phyloP scores from a whole-genome alignment of 305 asterid genomes.

The Rubia occidens region DNA sequence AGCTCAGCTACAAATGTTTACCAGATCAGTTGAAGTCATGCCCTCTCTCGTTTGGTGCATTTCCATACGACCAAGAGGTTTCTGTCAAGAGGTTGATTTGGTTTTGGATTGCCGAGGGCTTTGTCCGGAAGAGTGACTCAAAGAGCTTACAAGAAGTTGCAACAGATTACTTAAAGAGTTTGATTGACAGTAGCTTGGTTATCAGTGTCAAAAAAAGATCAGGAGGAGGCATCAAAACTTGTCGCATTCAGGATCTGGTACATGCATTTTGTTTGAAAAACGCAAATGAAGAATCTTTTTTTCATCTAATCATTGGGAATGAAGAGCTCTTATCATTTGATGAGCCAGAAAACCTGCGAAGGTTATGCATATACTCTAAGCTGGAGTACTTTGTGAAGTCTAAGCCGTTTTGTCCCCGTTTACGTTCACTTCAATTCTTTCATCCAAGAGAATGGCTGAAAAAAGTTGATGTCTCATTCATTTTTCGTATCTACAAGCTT shows the following conservation, averaged over 20 bases:
- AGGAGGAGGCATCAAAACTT: not conserved
- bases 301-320: not conserved
- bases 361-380: not conserved
- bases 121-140: not conserved
- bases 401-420: not conserved
- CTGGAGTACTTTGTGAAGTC: not conserved
- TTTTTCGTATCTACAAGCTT: not conserved
- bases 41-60: conserved; percentile 1
- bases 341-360: not conserved
- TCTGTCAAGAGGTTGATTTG: not conserved
- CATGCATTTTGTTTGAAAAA: not conserved
- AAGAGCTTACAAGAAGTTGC: conserved; percentile 3
- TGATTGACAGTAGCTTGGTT: not conserved
- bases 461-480: not conserved
- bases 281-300: not conserved
- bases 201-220: not conserved
- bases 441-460: not conserved
- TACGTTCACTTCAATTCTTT: not conserved
- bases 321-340: not conserved
- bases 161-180: not conserved
- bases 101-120: not conserved
- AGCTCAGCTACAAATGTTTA: no score
- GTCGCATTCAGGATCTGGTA: not conserved
- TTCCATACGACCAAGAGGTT: not conserved
- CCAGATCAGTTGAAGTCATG: not conserved